Percentiles rank a stretch among this genome's conserved stretches.
Evolutionary conservation across 495 filamentous ascomycete genomes (phyloP).

Genomic region (Penicillium pulvis): DNA sequence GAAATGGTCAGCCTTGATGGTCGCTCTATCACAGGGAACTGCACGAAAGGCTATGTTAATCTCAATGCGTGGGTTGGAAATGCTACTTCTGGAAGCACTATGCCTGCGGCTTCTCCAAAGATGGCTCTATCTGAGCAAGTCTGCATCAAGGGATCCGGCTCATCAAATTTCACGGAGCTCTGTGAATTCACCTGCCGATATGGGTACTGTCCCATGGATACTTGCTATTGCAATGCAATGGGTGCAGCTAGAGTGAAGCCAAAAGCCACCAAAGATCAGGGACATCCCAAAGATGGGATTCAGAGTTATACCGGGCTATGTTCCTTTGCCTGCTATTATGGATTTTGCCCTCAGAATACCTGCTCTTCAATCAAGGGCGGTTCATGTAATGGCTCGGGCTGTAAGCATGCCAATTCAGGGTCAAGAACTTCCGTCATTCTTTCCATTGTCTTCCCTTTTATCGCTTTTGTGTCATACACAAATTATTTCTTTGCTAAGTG

Average conservation of each 20-base stretch:
- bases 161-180: conserved; percentile 15
- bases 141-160: conserved; percentile 17
- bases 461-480: not conserved
- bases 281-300: conserved; percentile 13
- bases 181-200: conserved; percentile 22
- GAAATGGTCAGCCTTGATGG: conserved; percentile 39
- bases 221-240: conserved; percentile 23
- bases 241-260: conserved; percentile 12
- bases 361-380: not conserved
- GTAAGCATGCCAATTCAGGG: not conserved
- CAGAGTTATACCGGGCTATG: conserved; percentile 15
- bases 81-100: conserved; percentile 14
- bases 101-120: conserved; percentile 6
- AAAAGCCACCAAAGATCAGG: conserved; percentile 11
- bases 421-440: not conserved
- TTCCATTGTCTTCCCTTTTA: not conserved
- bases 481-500: not conserved
- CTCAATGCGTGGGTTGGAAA: conserved; percentile 54
- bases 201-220: conserved; percentile 24
- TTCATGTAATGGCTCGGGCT: not conserved
- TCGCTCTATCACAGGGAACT: conserved; percentile 47
- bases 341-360: conserved; percentile 11
- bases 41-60: conserved; percentile 52
- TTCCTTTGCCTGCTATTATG: conserved; percentile 20
- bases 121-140: conserved; percentile 15